Percentiles rank a stretch among this genome's conserved stretches.
Conservation (phyloP, 129 eudicot species). For the Escallonia rubra region DNA sequence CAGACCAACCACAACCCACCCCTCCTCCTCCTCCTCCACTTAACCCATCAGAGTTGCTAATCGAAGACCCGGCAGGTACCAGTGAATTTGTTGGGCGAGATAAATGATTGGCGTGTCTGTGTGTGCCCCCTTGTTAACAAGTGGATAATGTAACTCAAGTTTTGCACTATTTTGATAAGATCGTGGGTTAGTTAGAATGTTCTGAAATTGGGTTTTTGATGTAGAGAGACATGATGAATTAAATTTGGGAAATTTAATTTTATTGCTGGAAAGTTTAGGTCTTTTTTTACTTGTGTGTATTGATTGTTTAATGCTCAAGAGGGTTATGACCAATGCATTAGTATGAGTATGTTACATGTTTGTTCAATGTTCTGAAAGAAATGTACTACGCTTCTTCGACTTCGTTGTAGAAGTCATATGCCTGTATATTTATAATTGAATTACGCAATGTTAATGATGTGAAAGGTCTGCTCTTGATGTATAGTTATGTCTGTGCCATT, state of each 20-base stretch:
- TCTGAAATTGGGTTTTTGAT: not conserved
- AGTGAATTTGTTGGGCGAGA: constrained; percentile 12
- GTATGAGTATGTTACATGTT: not conserved
- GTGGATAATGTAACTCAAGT: too few relatives aligned
- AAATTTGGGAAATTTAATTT: not conserved
- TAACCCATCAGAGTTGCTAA: constrained; percentile 2
- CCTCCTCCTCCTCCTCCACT: not conserved
- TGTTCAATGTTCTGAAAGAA: not conserved
- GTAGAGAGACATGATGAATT: constrained; percentile 1
- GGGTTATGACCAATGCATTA: not conserved
- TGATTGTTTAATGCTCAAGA: not conserved
- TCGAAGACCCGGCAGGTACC: constrained; percentile 18
- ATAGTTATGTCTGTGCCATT: too few relatives aligned
- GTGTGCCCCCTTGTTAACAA: not conserved
- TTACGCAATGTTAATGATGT: too few relatives aligned
- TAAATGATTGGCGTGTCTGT: not conserved
- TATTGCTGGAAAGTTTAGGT: not conserved
- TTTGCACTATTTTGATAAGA: too few relatives aligned
- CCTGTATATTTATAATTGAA: too few relatives aligned
- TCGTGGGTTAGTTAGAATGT: not conserved
- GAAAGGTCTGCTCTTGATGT: too few relatives aligned
- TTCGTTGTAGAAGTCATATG: too few relatives aligned
- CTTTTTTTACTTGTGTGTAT: not conserved
- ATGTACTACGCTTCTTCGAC: too few relatives aligned
- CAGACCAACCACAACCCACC: not conserved